Evolutionary conservation across 495 filamentous ascomycete species (phyloP).

Genomic region (Penicillium bovifimosum): DNA sequence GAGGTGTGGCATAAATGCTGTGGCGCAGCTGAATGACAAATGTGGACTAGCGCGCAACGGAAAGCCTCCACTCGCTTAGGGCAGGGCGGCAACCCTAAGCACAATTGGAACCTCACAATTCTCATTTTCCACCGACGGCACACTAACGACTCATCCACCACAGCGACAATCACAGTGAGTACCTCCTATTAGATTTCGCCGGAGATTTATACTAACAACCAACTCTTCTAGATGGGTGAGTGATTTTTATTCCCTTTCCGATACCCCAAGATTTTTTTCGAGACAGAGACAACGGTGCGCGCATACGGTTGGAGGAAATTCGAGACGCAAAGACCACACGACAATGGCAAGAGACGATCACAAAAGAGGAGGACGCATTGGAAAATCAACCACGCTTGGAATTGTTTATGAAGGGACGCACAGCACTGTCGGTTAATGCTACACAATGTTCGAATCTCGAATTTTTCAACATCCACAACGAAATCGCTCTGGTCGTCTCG

Average conservation of each 20-base stretch:
- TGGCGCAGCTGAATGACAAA: slow-evolving; percentile 8
- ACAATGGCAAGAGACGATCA: neutral
- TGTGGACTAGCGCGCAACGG: slow-evolving; percentile 20
- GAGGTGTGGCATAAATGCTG: neutral
- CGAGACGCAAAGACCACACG: slow-evolving; percentile 9
- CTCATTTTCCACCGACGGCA: slow-evolving; percentile 39
- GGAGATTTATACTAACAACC: slow-evolving; percentile 30
- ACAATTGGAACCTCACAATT: slow-evolving; percentile 43
- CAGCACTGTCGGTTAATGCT: slow-evolving; percentile 2
- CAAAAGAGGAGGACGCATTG: slow-evolving; percentile 1
- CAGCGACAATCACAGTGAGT: slow-evolving; percentile 55
- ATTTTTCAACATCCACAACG: slow-evolving; percentile 15
- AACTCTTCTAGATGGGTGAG: slow-evolving; percentile 51
- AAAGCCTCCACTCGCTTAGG: slow-evolving; percentile 42
- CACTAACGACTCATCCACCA: slow-evolving; percentile 46
- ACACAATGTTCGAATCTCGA: slow-evolving; percentile 14
- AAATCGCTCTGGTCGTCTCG: slow-evolving; percentile 1
- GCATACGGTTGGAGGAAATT: slow-evolving; percentile 20
- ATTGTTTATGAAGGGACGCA: slow-evolving; percentile 1
- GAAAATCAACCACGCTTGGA: neutral
- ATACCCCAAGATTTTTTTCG: slow-evolving; percentile 16
- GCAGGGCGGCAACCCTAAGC: slow-evolving; percentile 45
- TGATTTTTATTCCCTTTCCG: slow-evolving; percentile 27
- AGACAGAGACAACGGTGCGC: slow-evolving; percentile 31
- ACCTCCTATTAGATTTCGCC: slow-evolving; percentile 7